Evolutionary conservation across 495 filamentous ascomycete genomes (phyloP), one percentile per base, ranked within the genome.

Genomic region (Lentithecium fluviatile): DNA sequence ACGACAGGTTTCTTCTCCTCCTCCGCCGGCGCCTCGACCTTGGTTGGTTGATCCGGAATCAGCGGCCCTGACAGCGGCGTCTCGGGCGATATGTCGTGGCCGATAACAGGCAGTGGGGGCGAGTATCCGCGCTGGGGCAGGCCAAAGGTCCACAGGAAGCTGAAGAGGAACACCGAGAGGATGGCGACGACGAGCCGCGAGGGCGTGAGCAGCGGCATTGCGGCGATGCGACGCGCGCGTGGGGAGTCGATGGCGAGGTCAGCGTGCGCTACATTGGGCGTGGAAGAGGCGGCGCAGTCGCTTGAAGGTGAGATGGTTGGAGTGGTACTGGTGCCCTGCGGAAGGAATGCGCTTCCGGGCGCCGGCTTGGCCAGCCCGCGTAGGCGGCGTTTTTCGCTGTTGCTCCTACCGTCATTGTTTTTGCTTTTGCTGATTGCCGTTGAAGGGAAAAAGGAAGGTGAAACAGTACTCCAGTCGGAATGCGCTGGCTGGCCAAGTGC

Each of bases 121-220:
- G 52, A 52, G 19, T 21, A 32, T n/a, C 52, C 37, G 10, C 51
- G 29, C 36, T 63, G 49, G 42, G 60, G 60, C 26, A 63, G 52
- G 51, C 60, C 61, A 54, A 64, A 59, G 2, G 54, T 58, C 61
- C 61, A 64, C n/a, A 64, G 32, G 55, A 64, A 64, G 45, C 48
- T 64, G 12, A 64, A 38, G 6, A 64, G 42, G 1, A 54, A 58
- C 37, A 64, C 40, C 19, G 50, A 3, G 6, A 64, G 21, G 25
- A 55, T 47, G 2, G 58, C 20, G 21, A 59, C 40, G 54, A 40
- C 54, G 61, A 64, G 29, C 25, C 61, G 61, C 37, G 61, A 54
- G 13, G 47, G 61, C 25, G 54, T 64, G 47, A 64, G 47, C 38
- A 50, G 15, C n/a, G 60, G 61, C 61, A 59, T 64, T 11, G 59